Evolutionary conservation across 495 filamentous ascomycete species (phyloP).

Genomic region (Xylaria castorea): DNA sequence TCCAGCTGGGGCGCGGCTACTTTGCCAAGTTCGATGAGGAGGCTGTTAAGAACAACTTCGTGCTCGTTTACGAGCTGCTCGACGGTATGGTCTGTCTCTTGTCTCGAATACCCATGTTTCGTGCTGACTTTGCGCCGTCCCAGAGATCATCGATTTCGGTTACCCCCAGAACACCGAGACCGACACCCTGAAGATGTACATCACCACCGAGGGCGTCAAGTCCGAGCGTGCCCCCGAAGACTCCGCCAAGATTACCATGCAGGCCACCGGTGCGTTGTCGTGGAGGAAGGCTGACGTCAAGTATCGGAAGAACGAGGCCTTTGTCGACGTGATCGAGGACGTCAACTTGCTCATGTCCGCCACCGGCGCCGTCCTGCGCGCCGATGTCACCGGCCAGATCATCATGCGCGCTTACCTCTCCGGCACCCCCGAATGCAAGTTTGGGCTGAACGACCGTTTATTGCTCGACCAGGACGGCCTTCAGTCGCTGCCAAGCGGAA

Average conservation of each 20-base stretch:
- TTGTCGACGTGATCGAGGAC: slow-evolving; percentile 99
- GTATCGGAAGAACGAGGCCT: slow-evolving; percentile 99
- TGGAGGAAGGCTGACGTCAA: slow-evolving; percentile 98
- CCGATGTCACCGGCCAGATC: slow-evolving; percentile 97
- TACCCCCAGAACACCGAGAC: slow-evolving; percentile 99
- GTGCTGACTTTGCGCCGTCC: background rate
- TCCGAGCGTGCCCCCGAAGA: slow-evolving; percentile 91
- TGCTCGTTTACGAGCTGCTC: slow-evolving; percentile 95
- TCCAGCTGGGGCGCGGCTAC: slow-evolving; percentile 89
- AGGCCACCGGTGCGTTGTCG: slow-evolving; percentile 95
- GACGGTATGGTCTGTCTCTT: slow-evolving; percentile 68
- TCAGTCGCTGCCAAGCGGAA: slow-evolving; percentile 69
- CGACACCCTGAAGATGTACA: slow-evolving; percentile 99
- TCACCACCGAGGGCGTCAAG: slow-evolving; percentile 98
- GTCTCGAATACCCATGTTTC: background rate
- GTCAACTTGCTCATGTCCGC: slow-evolving; percentile 99
- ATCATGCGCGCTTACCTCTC: slow-evolving; percentile 98
- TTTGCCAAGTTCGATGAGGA: slow-evolving; percentile 99
- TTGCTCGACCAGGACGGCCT: slow-evolving; percentile 82
- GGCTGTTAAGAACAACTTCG: slow-evolving; percentile 99
- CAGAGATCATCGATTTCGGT: slow-evolving; percentile 98
- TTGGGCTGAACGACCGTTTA: slow-evolving; percentile 95
- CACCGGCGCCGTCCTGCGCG: slow-evolving; percentile 90
- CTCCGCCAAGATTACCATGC: slow-evolving; percentile 97
- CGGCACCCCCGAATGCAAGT: slow-evolving; percentile 98